A percentile compares a stretch with the other conserved stretches of the same genome.
Evolutionary conservation across 768 basidiomycete species (phyloP).

Genomic region (Tubosaeta brunneosetosa): DNA sequence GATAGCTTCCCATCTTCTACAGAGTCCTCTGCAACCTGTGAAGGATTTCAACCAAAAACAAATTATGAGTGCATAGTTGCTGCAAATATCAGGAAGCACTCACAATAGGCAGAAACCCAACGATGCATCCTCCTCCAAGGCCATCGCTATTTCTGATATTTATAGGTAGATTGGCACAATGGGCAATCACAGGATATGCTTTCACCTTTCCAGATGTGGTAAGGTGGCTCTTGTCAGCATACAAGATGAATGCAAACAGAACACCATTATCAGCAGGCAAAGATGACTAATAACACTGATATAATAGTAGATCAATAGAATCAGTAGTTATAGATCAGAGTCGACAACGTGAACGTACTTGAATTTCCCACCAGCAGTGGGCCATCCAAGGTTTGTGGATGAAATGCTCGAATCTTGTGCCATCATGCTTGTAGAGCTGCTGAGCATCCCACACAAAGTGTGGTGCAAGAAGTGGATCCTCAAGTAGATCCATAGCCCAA

Average conservation of each 20-base stretch:
- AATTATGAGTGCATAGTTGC: neutral
- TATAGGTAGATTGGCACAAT: neutral
- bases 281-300: neutral
- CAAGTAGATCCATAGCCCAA: neutral
- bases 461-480: neutral
- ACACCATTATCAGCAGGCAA: neutral
- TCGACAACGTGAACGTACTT: neutral
- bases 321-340: neutral
- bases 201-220: neutral
- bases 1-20: conserved; percentile 23
- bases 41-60: neutral
- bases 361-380: neutral
- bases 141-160: neutral
- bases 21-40: conserved; percentile 30
- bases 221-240: neutral
- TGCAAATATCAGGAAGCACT: neutral
- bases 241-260: neutral
- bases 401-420: neutral
- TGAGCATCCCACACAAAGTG: neutral
- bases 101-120: conserved; percentile 21
- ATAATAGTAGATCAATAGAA: neutral
- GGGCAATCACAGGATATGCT: neutral
- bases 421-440: neutral
- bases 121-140: neutral
- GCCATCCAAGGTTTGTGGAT: neutral